Evolutionary conservation across 768 basidiomycete species (phyloP).

Genomic region (Serpula lacrymans): DNA sequence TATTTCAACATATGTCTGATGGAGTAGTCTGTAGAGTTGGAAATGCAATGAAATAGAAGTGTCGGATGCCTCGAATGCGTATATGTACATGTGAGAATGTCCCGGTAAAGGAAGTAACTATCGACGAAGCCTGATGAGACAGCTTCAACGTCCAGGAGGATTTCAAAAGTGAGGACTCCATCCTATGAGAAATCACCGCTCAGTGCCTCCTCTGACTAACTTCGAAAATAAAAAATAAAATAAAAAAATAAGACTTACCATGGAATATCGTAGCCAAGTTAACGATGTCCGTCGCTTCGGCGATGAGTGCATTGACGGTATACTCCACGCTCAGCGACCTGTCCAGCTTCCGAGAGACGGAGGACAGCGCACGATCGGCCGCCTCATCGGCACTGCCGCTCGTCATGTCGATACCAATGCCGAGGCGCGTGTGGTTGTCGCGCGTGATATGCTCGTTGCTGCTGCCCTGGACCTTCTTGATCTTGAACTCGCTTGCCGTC

Average conservation of each 20-base stretch:
- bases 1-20: background rate
- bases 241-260: slow-evolving; percentile 44
- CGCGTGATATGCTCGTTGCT: slow-evolving; percentile 20
- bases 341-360: slow-evolving; percentile 80
- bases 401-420: slow-evolving; percentile 57
- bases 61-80: background rate
- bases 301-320: slow-evolving; percentile 89
- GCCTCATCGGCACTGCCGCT: slow-evolving; percentile 76
- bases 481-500: slow-evolving; percentile 76
- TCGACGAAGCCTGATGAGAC: too few relatives aligned
- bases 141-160: background rate
- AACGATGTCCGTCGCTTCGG: slow-evolving; percentile 74
- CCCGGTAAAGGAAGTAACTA: background rate
- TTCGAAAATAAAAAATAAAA: background rate
- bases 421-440: slow-evolving; percentile 32
- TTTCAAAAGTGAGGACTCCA: slow-evolving; percentile 39
- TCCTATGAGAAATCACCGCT: slow-evolving; percentile 27
- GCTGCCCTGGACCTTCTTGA: slow-evolving; percentile 58
- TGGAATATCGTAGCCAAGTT: slow-evolving; percentile 78
- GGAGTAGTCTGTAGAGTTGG: background rate
- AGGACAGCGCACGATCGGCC: slow-evolving; percentile 83
- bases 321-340: slow-evolving; percentile 87
- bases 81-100: background rate
- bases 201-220: slow-evolving; percentile 8
- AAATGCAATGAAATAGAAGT: slow-evolving; percentile 1